A percentile compares a stretch with the other conserved stretches of the same genome.
Conservation (phyloP, 257 asterid species). For the Orobanche coerulescens region DNA sequence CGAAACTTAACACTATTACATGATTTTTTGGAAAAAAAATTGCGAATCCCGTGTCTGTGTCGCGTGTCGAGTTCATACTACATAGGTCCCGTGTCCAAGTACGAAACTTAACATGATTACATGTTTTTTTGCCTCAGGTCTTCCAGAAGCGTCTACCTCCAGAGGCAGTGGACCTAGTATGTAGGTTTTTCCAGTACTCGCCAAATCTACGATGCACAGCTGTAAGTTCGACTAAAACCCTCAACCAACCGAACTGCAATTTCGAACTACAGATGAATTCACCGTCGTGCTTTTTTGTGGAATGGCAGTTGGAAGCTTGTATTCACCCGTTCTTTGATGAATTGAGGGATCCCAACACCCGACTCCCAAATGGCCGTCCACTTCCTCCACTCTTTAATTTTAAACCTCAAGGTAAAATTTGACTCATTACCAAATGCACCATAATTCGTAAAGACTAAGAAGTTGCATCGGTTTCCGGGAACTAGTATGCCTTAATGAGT, state of each 20-base stretch:
- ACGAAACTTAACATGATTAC: conserved; percentile 7
- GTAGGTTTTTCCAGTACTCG: conserved; percentile 91
- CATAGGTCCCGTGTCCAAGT: too few relatives aligned
- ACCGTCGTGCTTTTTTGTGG: conserved; percentile 14
- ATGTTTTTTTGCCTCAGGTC: conserved; percentile 44
- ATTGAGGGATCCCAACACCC: conserved; percentile 70
- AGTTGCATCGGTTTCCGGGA: not conserved
- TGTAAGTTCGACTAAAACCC: conserved; percentile 46
- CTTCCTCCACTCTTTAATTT: conserved; percentile 95
- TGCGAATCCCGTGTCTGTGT: too few relatives aligned
- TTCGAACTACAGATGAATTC: not conserved
- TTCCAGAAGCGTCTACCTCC: conserved; percentile 97
- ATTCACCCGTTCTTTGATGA: conserved; percentile 95
- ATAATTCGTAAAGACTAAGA: not conserved
- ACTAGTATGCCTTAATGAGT: too few relatives aligned
- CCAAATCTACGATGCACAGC: conserved; percentile 98
- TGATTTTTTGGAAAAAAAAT: too few relatives aligned
- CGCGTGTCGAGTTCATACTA: too few relatives aligned
- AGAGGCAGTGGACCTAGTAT: conserved; percentile 90
- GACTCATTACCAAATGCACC: not conserved
- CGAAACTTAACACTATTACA: too few relatives aligned
- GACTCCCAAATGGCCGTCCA: conserved; percentile 97
- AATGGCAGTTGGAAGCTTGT: conserved; percentile 88
- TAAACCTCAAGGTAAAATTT: conserved; percentile 72
- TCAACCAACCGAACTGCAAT: conserved; percentile 17